These are phyloP conservation scores for Auxenochlorella pyrenoidosa DNA, from an alignment of 139 green algal genomes.

Conservation along the genomic window DNA sequence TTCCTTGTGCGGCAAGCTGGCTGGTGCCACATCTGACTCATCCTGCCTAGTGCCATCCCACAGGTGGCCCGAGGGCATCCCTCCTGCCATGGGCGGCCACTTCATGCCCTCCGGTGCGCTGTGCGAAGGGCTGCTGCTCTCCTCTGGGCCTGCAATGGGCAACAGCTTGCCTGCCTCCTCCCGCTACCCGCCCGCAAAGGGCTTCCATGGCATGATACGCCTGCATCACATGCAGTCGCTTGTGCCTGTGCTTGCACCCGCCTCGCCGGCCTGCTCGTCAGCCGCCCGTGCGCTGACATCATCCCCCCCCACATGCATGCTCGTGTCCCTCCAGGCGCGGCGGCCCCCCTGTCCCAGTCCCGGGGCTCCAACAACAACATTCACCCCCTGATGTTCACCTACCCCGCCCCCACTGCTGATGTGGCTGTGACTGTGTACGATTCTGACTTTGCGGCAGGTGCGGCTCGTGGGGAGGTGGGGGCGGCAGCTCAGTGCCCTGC, in stretches of 20 bases:
- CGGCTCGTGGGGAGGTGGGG: not conserved
- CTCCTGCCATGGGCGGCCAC: constrained; percentile 91
- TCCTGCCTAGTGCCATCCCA: not conserved
- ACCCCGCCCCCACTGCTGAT: constrained; percentile 56
- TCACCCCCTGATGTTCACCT: constrained; percentile 71
- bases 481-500: too few relatives aligned
- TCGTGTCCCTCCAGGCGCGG: not conserved
- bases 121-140: not conserved
- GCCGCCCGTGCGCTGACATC: not conserved
- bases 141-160: too few relatives aligned
- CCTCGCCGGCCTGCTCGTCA: not conserved
- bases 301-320: not conserved
- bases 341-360: constrained; percentile 71
- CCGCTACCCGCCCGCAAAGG: too few relatives aligned
- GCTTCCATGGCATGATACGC: too few relatives aligned
- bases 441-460: constrained; percentile 17
- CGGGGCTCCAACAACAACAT: constrained; percentile 72
- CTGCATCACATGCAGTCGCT: not conserved
- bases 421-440: constrained; percentile 53
- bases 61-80: constrained; percentile 81
- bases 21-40: too few relatives aligned
- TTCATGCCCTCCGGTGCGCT: constrained; percentile 76
- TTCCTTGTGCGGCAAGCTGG: not conserved
- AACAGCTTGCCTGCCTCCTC: too few relatives aligned
- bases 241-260: too few relatives aligned